Base-by-base conservation (phyloP, 2,329 filamentous ascomycete species). In the Fusarium tanahbumbuense region DNA sequence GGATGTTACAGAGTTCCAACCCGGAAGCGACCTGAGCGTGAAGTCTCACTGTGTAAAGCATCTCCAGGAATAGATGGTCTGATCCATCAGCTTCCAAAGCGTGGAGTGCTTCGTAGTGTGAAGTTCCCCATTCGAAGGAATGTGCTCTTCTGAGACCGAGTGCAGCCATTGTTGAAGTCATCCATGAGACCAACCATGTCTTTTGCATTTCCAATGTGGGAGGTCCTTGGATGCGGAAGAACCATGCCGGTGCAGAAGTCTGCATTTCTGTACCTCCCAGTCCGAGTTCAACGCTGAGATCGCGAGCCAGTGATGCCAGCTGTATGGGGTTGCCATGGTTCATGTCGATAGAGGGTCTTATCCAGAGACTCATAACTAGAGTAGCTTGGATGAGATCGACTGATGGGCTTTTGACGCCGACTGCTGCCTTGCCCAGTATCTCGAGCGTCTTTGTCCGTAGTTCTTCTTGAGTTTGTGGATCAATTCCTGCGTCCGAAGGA, bases 311-410 rank as follows among this genome's bases (percentile, higher is more conserved):
- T 1, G 30, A 49, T 1, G 52, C 41, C 2, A 62, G 6, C 42
- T 66, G 66, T 18, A 62, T 23, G 5, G 55, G 54, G 2, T 69
- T 70, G 1, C 41, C 67, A 23, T 68, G 54, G 15, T 62, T 57
- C 34, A 44, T 54, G 6, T 32, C 41, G 13, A 66, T 56, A 12
- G 66, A 69, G 3, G 61, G 56, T 3, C 49, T 25, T 22, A 47
- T 37, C 67, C 67, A 70, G 20, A 70, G 57, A 16, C 52, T 30
- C 45, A 48, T 50, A 20, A 70, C 25, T 3, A 70, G 16, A 3
- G 60, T 47, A 9, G 66, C 45, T 42, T 70, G 66, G 23, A 67
- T 55, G 7, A 70, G 61, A 20, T 70, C 67, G 5, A 54, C 16
- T 5, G 66, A 70, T 3, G 65, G 60, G 1, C 23, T 45, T 2